Percentiles rank a stretch among this genome's conserved stretches.
These are phyloP conservation scores for Sutorius eximius DNA, from an alignment of 1,284 basidiomycete genomes.

Conservation along the genomic window DNA sequence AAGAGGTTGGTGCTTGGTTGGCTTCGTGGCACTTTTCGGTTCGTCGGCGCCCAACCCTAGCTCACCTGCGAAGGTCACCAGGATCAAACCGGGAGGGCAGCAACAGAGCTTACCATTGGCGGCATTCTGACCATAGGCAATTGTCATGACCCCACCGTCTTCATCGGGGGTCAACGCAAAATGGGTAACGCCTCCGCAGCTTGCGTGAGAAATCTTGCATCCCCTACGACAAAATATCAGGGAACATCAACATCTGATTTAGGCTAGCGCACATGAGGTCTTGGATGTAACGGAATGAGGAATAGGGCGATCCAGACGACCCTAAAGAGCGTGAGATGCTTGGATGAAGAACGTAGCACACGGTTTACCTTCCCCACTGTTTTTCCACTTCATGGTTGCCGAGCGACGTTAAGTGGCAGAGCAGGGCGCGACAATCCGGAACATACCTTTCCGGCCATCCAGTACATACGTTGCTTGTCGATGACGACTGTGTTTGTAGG, in stretches of 20 bases:
- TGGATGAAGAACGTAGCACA: background rate
- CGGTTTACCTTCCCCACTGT: slow-evolving; percentile 78
- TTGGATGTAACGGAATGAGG: slow-evolving; percentile 77
- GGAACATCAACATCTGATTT: background rate
- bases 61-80: slow-evolving; percentile 49
- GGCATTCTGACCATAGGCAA: slow-evolving; percentile 85
- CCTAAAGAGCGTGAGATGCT: slow-evolving; percentile 41
- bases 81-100: background rate
- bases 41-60: slow-evolving; percentile 80
- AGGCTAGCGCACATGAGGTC: slow-evolving; percentile 64
- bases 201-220: slow-evolving; percentile 67
- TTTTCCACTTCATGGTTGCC: slow-evolving; percentile 71
- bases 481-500: slow-evolving; percentile 83
- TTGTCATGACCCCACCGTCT: slow-evolving; percentile 74
- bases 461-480: slow-evolving; percentile 81
- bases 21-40: slow-evolving; percentile 87
- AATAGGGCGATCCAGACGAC: slow-evolving; percentile 79
- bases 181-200: slow-evolving; percentile 88
- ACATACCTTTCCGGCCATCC: slow-evolving; percentile 77
- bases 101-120: slow-evolving; percentile 54
- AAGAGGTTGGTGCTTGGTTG: slow-evolving; percentile 70
- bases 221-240: slow-evolving; percentile 44
- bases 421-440: background rate
- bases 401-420: slow-evolving; percentile 15
- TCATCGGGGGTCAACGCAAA: slow-evolving; percentile 76